A percentile compares a stretch with the other conserved stretches of the same genome.
phyloP scores from a whole-genome alignment of 768 basidiomycete genomes.

The Leccinellum luteum region DNA sequence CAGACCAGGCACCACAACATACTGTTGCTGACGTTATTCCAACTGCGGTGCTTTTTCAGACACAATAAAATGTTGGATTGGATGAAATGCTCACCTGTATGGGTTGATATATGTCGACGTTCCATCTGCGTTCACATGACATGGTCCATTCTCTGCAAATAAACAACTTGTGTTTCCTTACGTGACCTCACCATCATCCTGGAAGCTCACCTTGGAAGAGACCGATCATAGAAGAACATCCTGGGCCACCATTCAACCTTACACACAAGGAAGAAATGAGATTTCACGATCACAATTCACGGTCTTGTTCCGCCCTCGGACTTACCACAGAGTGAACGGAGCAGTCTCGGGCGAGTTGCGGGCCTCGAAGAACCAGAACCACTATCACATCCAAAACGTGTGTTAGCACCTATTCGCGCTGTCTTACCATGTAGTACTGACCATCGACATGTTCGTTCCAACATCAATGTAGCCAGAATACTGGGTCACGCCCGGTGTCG shows the following conservation, averaged over 20 bases:
- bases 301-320: neutral
- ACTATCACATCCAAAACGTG: conserved; percentile 34
- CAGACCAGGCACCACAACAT: conserved; percentile 16
- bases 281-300: neutral
- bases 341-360: conserved; percentile 57
- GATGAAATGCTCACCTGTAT: conserved; percentile 42
- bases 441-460: conserved; percentile 57
- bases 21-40: conserved; percentile 72
- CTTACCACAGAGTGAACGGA: conserved; percentile 63
- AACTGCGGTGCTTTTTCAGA: conserved; percentile 36
- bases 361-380: conserved; percentile 76
- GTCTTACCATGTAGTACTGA: conserved; percentile 19
- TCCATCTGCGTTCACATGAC: conserved; percentile 53
- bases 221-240: conserved; percentile 63
- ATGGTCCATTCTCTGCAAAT: conserved; percentile 59
- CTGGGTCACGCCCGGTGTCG: conserved; percentile 57
- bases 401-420: conserved; percentile 1
- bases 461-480: conserved; percentile 63
- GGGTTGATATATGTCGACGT: conserved; percentile 55
- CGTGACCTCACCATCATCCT: neutral
- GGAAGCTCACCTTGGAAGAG: conserved; percentile 52
- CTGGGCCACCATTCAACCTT: conserved; percentile 61
- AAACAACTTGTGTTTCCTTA: neutral
- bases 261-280: neutral
- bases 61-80: neutral